Evolutionary conservation across 768 basidiomycete genomes (phyloP), one percentile per base, ranked within the genome.

Genomic region (Pisolithus microcarpus): DNA sequence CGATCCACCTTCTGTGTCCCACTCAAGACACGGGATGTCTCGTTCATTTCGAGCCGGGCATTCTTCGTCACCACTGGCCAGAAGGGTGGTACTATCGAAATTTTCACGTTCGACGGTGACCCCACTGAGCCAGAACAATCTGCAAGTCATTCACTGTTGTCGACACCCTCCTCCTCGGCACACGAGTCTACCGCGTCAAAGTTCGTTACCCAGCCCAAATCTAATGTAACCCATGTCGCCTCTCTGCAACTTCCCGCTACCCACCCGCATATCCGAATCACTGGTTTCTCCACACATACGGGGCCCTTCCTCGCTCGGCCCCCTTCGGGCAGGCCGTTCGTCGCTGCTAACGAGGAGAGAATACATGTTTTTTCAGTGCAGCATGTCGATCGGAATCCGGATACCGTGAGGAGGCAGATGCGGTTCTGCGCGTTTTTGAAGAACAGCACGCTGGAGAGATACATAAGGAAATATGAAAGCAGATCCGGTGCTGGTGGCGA

Each of bases 1-100:
- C 40, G 23, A 13, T 13, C 19, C 1, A 24, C 34, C 11, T 34
- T 34, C 5, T 11, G 55, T 7, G 60, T 73, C 11, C 70, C 69
- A 0, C 44, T 52, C 0, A 56, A 55, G 0, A 63, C 70, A 1
- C 70, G 62, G 56, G 75, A 78, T 59, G 77, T 80, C 58, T 67
- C 73, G 1, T 75, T 81, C 46, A 61, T 82, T 42, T 69, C 71
- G 4, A 61, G 63, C 9, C 67, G 73, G 2, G 68, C 75, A 9
- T 74, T 71, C 59, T 67, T 75, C 51, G 48, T 80, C 15, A 75
- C 79, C 10, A 63, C 64, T 11, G 50, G 54, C 3, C 38, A 48
- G 5, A 60, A 59, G 5, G 38, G 43, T 5, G 79, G 79, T 5
- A 51, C 69, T 1, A 66, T 81, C 49, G 61, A 72, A 18, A 51